phyloP scores from a whole-genome alignment of 1,284 basidiomycete species.

The Ceraceosorus bombacis region DNA sequence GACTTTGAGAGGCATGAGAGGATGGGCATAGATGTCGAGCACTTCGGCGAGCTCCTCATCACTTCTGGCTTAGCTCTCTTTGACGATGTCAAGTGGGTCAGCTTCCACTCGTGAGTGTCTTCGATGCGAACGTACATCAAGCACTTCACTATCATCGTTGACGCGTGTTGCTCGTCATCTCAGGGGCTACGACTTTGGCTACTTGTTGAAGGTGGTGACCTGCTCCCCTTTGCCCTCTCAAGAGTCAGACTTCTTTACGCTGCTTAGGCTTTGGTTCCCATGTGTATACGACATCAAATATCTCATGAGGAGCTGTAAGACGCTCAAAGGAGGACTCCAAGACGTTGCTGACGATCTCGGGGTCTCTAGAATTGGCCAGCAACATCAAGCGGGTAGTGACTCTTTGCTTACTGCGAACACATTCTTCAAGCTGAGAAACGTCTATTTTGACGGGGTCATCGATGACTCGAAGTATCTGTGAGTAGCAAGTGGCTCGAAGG shows the following conservation, averaged over 20 bases:
- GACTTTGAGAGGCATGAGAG: constrained; percentile 90
- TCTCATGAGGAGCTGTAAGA: constrained; percentile 81
- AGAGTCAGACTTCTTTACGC: constrained; percentile 84
- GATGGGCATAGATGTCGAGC: constrained; percentile 82
- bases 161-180: constrained; percentile 3
- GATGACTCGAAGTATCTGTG: constrained; percentile 53
- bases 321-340: constrained; percentile 84
- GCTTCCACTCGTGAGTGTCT: constrained; percentile 79
- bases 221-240: constrained; percentile 75
- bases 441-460: constrained; percentile 79
- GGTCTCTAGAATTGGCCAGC: constrained; percentile 78
- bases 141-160: neutral
- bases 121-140: neutral
- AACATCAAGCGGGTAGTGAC: constrained; percentile 94
- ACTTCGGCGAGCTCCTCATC: constrained; percentile 95
- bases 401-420: constrained; percentile 83
- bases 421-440: constrained; percentile 89
- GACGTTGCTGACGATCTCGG: constrained; percentile 91
- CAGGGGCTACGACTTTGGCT: constrained; percentile 98
- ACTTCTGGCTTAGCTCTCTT: constrained; percentile 87
- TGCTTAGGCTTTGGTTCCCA: constrained; percentile 88
- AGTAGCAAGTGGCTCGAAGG: neutral
- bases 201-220: constrained; percentile 90
- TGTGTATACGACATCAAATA: constrained; percentile 97
- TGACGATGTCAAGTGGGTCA: constrained; percentile 90